Conservation (phyloP, 2,329 filamentous ascomycete genomes). For the Leptographium lundbergii region DNA sequence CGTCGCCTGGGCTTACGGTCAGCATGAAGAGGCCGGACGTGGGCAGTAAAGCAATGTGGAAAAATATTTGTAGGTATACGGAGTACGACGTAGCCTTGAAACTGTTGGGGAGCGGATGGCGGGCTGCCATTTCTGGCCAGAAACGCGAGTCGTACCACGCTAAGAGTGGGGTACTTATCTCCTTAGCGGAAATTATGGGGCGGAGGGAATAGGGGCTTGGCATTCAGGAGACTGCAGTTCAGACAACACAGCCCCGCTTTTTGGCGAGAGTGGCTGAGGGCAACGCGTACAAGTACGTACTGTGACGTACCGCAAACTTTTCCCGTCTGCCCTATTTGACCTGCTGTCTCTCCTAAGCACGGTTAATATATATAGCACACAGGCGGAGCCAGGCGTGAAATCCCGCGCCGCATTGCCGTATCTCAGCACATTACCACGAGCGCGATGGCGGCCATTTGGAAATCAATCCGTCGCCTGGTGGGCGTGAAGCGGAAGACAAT, state of each 20-base stretch:
- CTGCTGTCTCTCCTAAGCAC: not conserved
- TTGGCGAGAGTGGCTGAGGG: not conserved
- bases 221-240: slow-evolving; percentile 1
- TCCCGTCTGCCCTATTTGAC: not conserved
- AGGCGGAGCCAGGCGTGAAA: not conserved
- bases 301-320: not conserved
- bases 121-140: too few species aligned
- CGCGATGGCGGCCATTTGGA: not conserved
- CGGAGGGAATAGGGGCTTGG: not conserved
- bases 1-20: too few species aligned
- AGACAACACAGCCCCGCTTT: not conserved
- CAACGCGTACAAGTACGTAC: not conserved
- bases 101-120: too few species aligned
- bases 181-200: not conserved
- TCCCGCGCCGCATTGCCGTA: not conserved
- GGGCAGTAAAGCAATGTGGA: too few species aligned
- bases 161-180: not conserved
- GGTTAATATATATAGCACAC: not conserved
- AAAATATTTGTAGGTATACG: too few species aligned
- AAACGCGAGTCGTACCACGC: too few species aligned
- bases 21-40: too few species aligned
- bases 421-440: not conserved
- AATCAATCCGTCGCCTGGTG: not conserved
- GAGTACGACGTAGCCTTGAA: too few species aligned
- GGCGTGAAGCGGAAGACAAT: not conserved